Percentiles rank a stretch among this genome's conserved stretches.
phyloP scores from a whole-genome alignment of 257 asterid species.

The Fraxinus anomala region DNA sequence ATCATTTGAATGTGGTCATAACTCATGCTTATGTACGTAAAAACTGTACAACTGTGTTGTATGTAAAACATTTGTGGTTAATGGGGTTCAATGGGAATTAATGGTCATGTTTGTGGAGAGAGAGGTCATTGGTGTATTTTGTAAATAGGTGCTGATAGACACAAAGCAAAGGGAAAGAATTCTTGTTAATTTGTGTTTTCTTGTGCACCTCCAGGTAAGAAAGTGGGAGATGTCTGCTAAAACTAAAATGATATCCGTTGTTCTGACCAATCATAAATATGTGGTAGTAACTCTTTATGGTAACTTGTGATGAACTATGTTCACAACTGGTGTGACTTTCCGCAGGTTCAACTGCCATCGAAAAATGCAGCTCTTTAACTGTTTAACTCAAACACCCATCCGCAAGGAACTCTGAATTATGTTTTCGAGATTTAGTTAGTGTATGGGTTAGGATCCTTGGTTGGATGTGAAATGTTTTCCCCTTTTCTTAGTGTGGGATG shows the following conservation, averaged over 20 bases:
- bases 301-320: slow-evolving; percentile 9
- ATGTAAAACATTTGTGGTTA: background rate
- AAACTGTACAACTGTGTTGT: background rate
- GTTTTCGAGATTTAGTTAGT: slow-evolving; percentile 1
- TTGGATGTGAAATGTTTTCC: background rate
- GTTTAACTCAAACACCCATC: background rate
- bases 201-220: background rate
- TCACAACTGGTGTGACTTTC: too few relatives aligned
- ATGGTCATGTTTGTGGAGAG: background rate
- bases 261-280: background rate
- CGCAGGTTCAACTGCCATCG: background rate
- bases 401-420: background rate
- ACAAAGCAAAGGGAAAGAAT: background rate
- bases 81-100: background rate
- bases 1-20: background rate
- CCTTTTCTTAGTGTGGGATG: background rate
- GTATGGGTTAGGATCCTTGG: slow-evolving; percentile 7
- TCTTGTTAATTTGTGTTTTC: background rate
- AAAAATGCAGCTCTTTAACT: background rate
- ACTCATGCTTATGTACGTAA: background rate
- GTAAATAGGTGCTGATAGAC: background rate
- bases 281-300: background rate
- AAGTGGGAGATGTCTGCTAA: background rate
- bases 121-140: background rate
- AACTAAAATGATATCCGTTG: background rate